Percentiles rank a stretch among this genome's conserved stretches.
Evolutionary conservation across 352 stramenopile species (phyloP).

Genomic region (Phytophthora melonis): DNA sequence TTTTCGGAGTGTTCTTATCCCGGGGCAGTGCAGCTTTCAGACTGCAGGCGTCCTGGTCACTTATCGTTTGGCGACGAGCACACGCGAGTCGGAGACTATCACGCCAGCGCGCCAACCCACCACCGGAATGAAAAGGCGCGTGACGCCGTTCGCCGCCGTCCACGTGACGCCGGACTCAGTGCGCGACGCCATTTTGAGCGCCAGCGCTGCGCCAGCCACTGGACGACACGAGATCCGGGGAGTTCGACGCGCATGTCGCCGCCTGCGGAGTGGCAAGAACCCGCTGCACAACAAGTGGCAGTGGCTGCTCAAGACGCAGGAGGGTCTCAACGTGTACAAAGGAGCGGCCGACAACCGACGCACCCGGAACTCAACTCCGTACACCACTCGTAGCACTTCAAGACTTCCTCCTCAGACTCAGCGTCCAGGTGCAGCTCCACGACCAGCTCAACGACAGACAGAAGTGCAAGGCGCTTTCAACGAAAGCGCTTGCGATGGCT

Average conservation of each 20-base stretch:
- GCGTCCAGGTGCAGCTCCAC: conserved; percentile 4
- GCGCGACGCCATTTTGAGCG: conserved; percentile 20
- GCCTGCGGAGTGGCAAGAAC: conserved; percentile 26
- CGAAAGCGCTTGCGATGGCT: conserved; percentile 38
- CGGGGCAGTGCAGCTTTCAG: background rate
- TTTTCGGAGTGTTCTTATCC: background rate
- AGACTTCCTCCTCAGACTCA: conserved; percentile 10
- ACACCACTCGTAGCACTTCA: conserved; percentile 1
- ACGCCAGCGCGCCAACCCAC: background rate
- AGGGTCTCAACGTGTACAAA: conserved; percentile 45
- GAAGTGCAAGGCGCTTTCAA: conserved; percentile 12
- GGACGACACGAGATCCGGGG: conserved; percentile 31
- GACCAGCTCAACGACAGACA: conserved; percentile 2
- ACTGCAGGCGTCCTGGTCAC: conserved; percentile 7
- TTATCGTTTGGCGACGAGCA: conserved; percentile 15
- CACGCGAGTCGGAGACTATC: conserved; percentile 1
- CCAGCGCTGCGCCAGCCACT: conserved; percentile 32
- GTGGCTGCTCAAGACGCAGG: conserved; percentile 35
- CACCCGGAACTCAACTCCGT: conserved; percentile 21
- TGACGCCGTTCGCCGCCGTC: conserved; percentile 30
- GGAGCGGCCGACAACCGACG: conserved; percentile 40
- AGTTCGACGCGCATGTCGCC: conserved; percentile 24
- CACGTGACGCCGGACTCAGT: conserved; percentile 32
- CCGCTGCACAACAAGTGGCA: conserved; percentile 42
- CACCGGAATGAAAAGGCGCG: conserved; percentile 30